Percentiles rank a stretch among this genome's conserved stretches.
Evolutionary conservation across 148 eudicot genomes (phyloP).

Genomic region (Camellia granthamiana): DNA sequence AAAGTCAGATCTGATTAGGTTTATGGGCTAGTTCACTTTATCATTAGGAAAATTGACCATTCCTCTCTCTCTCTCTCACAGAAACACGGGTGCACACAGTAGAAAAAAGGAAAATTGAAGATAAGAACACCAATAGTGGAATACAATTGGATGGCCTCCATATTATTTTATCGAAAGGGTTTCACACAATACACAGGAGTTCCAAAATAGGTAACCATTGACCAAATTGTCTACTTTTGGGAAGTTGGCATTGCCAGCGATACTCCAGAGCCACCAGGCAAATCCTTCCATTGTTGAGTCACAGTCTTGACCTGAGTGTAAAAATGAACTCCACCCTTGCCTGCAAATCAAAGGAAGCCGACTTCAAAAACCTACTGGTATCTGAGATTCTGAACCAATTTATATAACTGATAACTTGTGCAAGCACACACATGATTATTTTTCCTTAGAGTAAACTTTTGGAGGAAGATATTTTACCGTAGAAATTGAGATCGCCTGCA

Average conservation of each 20-base stretch:
- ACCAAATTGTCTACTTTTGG: constrained; percentile 36
- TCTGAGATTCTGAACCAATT: neutral
- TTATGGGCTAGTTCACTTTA: neutral
- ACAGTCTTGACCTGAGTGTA: constrained; percentile 88
- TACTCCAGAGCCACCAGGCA: constrained; percentile 59
- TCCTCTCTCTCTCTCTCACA: neutral
- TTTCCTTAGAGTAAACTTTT: neutral
- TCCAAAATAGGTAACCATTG: neutral
- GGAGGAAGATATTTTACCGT: constrained; percentile 44
- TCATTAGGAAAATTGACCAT: neutral
- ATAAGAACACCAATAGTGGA: neutral
- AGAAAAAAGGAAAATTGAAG: neutral
- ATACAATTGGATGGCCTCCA: too few relatives aligned
- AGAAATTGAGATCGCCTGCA: constrained; percentile 98
- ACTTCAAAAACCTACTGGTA: neutral
- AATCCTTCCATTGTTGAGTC: constrained; percentile 97
- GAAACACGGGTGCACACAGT: too few relatives aligned
- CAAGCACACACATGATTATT: neutral
- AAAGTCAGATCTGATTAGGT: neutral
- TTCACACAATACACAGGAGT: neutral
- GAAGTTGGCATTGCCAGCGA: constrained; percentile 99
- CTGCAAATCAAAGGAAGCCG: constrained; percentile 31
- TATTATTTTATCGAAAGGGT: neutral
- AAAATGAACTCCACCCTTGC: constrained; percentile 94
- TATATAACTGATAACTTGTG: neutral